These are phyloP conservation scores for Pseudophaeomoniella oleicola DNA, from an alignment of 2,329 filamentous ascomycete genomes.

Conservation along the genomic window DNA sequence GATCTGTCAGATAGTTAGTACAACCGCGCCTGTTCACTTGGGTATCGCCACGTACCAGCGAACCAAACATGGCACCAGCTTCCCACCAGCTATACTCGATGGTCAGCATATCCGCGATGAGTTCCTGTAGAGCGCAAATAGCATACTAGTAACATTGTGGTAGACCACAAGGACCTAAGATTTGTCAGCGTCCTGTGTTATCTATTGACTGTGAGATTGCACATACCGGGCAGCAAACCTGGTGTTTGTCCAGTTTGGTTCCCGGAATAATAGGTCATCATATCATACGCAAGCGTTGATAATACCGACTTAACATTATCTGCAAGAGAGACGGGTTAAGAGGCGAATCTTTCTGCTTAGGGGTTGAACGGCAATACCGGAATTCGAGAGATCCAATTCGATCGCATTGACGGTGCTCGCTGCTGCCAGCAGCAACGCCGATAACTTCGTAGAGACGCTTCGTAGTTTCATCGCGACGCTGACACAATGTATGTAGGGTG, in stretches of 20 bases:
- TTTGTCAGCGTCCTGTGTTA: background rate
- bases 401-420: constrained; percentile 1
- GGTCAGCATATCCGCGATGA: no score
- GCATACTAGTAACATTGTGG: constrained; percentile 1
- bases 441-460: background rate
- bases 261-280: constrained; percentile 23
- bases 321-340: constrained; percentile 3
- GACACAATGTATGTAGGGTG: background rate
- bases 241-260: constrained; percentile 23
- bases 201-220: no score
- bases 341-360: background rate
- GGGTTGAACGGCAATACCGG: background rate
- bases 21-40: background rate
- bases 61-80: constrained; percentile 26
- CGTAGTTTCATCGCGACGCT: background rate
- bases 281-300: constrained; percentile 20
- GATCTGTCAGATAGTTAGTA: constrained; percentile 10
- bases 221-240: constrained; percentile 23
- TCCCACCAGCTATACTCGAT: constrained; percentile 30
- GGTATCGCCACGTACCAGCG: constrained; percentile 10
- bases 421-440: background rate
- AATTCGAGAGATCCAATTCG: background rate
- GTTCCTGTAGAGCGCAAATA: constrained; percentile 2
- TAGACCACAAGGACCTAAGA: background rate
- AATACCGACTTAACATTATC: constrained; percentile 20